A percentile compares a stretch with the other conserved stretches of the same genome.
phyloP scores from a whole-genome alignment of 192 early-diverging fungal species.

The Coemansia sp. region DNA sequence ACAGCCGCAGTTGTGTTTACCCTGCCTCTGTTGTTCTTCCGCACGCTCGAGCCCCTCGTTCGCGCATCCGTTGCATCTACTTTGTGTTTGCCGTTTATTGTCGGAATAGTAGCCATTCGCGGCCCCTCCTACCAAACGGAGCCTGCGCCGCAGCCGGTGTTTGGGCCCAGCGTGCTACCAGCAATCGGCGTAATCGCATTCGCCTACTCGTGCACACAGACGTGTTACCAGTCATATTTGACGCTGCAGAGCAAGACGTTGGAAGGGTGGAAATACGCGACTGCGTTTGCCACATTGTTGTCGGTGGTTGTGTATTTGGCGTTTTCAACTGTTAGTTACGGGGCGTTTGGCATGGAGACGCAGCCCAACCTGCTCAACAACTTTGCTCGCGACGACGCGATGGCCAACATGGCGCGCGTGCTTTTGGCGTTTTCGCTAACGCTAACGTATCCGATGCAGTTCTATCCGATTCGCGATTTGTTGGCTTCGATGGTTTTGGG shows the following conservation, averaged over 20 bases:
- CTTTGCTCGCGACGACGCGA: slow-evolving; percentile 58
- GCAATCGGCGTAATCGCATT: slow-evolving; percentile 68
- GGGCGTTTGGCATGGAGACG: slow-evolving; percentile 60
- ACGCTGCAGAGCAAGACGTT: slow-evolving; percentile 53
- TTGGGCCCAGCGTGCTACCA: slow-evolving; percentile 61
- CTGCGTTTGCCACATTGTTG: slow-evolving; percentile 50
- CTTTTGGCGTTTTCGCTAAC: slow-evolving; percentile 62
- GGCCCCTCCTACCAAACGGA: slow-evolving; percentile 53
- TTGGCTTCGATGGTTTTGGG: slow-evolving; percentile 17
- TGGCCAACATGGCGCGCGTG: slow-evolving; percentile 62
- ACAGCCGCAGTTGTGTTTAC: slow-evolving; percentile 30
- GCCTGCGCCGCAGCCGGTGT: slow-evolving; percentile 53
- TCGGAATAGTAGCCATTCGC: slow-evolving; percentile 58
- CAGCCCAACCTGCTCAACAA: slow-evolving; percentile 67
- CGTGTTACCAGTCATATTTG: slow-evolving; percentile 59
- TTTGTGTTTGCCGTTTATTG: slow-evolving; percentile 62
- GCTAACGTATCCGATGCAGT: slow-evolving; percentile 60
- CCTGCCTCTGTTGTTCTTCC: slow-evolving; percentile 62
- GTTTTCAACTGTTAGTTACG: slow-evolving; percentile 63
- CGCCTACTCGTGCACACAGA: slow-evolving; percentile 65
- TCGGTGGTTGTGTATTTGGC: slow-evolving; percentile 58
- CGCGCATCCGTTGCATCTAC: slow-evolving; percentile 59
- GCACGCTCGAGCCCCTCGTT: slow-evolving; percentile 62
- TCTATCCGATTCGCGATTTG: slow-evolving; percentile 51
- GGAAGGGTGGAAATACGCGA: slow-evolving; percentile 52